Percentiles rank a stretch among this genome's conserved stretches.
These are phyloP conservation scores for Coemansia umbellata DNA, from an alignment of 192 early-diverging fungal species.

Conservation along the genomic window DNA sequence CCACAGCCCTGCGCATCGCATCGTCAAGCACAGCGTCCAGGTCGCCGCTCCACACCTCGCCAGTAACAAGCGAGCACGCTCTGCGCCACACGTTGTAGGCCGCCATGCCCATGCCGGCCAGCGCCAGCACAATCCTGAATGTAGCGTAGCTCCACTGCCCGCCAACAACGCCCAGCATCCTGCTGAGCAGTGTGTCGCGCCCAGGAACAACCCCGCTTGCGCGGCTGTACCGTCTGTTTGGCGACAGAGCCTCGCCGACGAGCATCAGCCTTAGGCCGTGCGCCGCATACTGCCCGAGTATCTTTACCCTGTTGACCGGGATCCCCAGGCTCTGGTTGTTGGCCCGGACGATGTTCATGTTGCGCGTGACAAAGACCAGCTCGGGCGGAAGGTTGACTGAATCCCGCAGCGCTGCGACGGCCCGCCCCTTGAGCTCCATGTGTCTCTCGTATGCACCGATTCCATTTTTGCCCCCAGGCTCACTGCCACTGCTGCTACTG, in stretches of 20 bases:
- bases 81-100: constrained; percentile 30
- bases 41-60: constrained; percentile 33
- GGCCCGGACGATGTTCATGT: constrained; percentile 82
- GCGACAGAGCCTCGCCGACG: constrained; percentile 29
- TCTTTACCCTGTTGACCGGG: constrained; percentile 83
- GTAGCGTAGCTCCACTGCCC: constrained; percentile 42
- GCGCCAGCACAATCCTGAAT: constrained; percentile 45
- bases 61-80: constrained; percentile 5
- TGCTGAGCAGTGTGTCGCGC: constrained; percentile 12
- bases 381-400: constrained; percentile 76
- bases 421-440: constrained; percentile 66
- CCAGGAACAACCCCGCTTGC: constrained; percentile 8
- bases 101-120: constrained; percentile 44
- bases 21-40: constrained; percentile 78
- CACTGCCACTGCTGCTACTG: background rate
- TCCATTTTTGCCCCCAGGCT: background rate
- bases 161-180: constrained; percentile 1
- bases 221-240: constrained; percentile 8
- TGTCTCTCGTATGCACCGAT: constrained; percentile 64
- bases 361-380: constrained; percentile 84
- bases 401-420: constrained; percentile 67
- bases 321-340: constrained; percentile 81
- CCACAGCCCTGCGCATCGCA: constrained; percentile 59
- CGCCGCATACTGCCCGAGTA: constrained; percentile 78
- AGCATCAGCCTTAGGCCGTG: constrained; percentile 52